A percentile compares a stretch with the other conserved stretches of the same genome.
phyloP scores from a whole-genome alignment of 345 rosid species.

The Trapa incisa region DNA sequence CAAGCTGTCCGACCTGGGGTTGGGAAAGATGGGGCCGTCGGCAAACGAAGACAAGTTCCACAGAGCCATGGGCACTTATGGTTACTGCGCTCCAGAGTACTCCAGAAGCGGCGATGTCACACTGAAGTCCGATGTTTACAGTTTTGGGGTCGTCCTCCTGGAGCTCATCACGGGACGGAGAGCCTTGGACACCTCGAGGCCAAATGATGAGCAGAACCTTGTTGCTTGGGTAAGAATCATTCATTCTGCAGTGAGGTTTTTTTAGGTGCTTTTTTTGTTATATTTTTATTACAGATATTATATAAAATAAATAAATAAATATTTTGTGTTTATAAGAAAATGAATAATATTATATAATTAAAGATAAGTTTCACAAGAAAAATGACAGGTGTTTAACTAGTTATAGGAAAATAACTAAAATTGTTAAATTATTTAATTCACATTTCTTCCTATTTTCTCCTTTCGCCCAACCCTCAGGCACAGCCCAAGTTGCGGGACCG shows the following conservation, averaged over 20 bases:
- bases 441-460: too few relatives aligned
- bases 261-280: background rate
- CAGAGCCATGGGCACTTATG: slow-evolving; percentile 23
- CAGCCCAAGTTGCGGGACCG: slow-evolving; percentile 11
- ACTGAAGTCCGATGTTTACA: slow-evolving; percentile 19
- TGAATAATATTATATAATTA: too few relatives aligned
- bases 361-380: too few relatives aligned
- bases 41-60: slow-evolving; percentile 7
- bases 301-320: too few relatives aligned
- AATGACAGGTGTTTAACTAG: too few relatives aligned
- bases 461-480: slow-evolving; percentile 2
- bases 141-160: slow-evolving; percentile 19
- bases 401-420: too few relatives aligned
- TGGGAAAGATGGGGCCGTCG: slow-evolving; percentile 18
- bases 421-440: too few relatives aligned
- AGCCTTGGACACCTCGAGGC: slow-evolving; percentile 17
- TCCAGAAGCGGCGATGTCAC: slow-evolving; percentile 13
- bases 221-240: slow-evolving; percentile 18
- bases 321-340: too few relatives aligned
- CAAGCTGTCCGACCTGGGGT: slow-evolving; percentile 18
- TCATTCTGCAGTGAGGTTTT: too few relatives aligned
- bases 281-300: background rate
- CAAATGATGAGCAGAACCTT: slow-evolving; percentile 19
- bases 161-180: slow-evolving; percentile 20
- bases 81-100: slow-evolving; percentile 21